Evolutionary conservation across 345 rosid species (phyloP).

Genomic region (Ricinus communis): DNA sequence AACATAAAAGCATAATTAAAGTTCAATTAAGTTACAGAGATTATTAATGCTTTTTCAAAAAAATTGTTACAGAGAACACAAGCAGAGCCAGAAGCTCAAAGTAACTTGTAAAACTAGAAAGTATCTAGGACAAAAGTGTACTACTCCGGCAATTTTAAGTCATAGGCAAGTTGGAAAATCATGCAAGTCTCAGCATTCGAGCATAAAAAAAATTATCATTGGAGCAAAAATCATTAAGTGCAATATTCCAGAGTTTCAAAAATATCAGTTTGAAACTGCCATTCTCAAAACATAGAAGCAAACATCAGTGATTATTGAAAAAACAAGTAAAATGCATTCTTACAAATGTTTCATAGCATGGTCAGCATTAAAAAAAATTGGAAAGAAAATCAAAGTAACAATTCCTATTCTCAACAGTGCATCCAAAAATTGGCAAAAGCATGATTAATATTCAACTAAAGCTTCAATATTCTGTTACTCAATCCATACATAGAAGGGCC

Average conservation of each 20-base stretch:
- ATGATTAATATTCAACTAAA: background rate
- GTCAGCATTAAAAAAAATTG: background rate
- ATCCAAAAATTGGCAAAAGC: background rate
- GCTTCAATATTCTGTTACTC: background rate
- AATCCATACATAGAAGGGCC: too few species aligned
- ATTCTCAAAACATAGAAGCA: background rate
- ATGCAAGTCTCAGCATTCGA: background rate
- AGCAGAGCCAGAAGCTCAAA: conserved; percentile 1
- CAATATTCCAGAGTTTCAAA: background rate
- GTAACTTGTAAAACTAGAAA: background rate
- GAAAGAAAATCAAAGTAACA: background rate
- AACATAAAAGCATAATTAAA: conserved; percentile 19
- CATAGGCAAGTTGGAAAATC: background rate
- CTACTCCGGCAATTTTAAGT: background rate
- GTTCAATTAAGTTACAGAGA: background rate
- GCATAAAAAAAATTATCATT: background rate
- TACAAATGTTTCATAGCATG: background rate
- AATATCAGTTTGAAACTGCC: background rate
- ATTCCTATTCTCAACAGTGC: background rate
- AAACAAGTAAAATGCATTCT: background rate
- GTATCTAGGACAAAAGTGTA: background rate
- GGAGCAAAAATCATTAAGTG: background rate
- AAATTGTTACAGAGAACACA: background rate
- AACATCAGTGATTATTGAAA: background rate
- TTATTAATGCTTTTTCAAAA: background rate